Percentiles rank a stretch among this genome's conserved stretches.
These are phyloP conservation scores for Aurifilum marmelostoma DNA, from an alignment of 2,329 filamentous ascomycete genomes.

Conservation along the genomic window DNA sequence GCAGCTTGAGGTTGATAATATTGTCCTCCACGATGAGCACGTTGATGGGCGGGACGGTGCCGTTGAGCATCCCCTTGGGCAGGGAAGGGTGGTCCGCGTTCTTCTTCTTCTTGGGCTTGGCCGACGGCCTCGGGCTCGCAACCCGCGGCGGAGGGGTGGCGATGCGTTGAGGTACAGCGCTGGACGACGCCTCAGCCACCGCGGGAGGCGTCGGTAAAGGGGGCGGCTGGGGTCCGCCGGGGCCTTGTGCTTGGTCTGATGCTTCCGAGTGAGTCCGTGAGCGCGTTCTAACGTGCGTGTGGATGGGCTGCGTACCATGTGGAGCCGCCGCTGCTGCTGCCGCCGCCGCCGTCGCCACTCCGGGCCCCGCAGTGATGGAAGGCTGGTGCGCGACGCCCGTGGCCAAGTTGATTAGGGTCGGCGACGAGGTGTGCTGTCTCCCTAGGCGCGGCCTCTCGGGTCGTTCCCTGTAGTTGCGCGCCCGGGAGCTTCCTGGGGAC, in stretches of 20 bases:
- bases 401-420: conserved; percentile 67
- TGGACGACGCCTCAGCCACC: conserved; percentile 44
- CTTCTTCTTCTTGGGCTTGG: conserved; percentile 59
- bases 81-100: conserved; percentile 49
- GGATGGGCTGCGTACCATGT: conserved; percentile 45
- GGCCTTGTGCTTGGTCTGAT: conserved; percentile 50
- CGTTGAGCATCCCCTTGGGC: conserved; percentile 71
- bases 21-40: conserved; percentile 98
- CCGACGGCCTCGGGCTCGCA: conserved; percentile 53
- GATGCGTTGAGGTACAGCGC: conserved; percentile 50
- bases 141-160: conserved; percentile 56
- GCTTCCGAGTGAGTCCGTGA: conserved; percentile 61
- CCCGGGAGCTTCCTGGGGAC: conserved; percentile 72
- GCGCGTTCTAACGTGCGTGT: conserved; percentile 45
- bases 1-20: conserved; percentile 90
- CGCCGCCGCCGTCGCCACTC: conserved; percentile 33
- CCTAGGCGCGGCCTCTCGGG: conserved; percentile 63
- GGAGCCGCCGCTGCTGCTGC: conserved; percentile 35
- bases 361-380: conserved; percentile 37
- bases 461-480: conserved; percentile 59
- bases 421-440: conserved; percentile 80
- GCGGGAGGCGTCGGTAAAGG: conserved; percentile 47
- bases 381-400: conserved; percentile 49
- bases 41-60: conserved; percentile 90
- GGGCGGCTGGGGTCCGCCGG: conserved; percentile 52